Base-by-base conservation (phyloP, 1,284 basidiomycete genomes). In the Puccinia coronata region DNA sequence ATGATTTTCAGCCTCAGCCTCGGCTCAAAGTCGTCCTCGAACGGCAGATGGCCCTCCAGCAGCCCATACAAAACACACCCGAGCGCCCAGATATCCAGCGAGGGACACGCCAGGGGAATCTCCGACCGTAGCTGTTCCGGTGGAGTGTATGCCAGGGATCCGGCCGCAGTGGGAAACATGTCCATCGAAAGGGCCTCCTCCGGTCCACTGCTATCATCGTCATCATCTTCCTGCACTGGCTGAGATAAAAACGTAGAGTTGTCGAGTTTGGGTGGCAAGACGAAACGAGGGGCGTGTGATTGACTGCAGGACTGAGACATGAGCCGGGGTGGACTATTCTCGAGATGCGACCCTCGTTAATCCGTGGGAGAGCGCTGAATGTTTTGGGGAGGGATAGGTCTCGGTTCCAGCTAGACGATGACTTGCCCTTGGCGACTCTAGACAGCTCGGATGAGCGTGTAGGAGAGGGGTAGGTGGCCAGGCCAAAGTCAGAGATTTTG, bases 1-100 rank as follows among this genome's bases (percentile, higher is more conserved):
- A 96, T 85, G 81, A 98, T 96, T 87, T 96, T 96, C 90, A 94
- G 92, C 82, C 93, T 92, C 82, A 97, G 87, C 67, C 95, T 88
- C 0, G 94, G 94, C 85, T 97, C 95, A 85, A 93, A 98, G 0
- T 91, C 88, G 86, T 98, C 95, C 41, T 86, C 87, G 85, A 97
- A 97, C 0, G 95, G 95, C 3, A 97, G 87, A 41, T 89, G 88
- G 1, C 93, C 94, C 0, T 91, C 91, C 41, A 97, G 88, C 2
- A 97, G 41, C 4, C 92, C 91, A 84, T 94, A 93, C 0, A 97
- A 89, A 83, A 96, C 89, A 74, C 95, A 91, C 0, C 95, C 95
- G 1, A 96, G 87, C 0, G 95, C 95, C 95, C 95, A 98, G 47
- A 97, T 91, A 83, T 98, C 95, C 84, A 85, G 47, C 84, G 86